phyloP scores from a whole-genome alignment of 2,329 filamentous ascomycete species.

The Magnaporthiopsis poae region DNA sequence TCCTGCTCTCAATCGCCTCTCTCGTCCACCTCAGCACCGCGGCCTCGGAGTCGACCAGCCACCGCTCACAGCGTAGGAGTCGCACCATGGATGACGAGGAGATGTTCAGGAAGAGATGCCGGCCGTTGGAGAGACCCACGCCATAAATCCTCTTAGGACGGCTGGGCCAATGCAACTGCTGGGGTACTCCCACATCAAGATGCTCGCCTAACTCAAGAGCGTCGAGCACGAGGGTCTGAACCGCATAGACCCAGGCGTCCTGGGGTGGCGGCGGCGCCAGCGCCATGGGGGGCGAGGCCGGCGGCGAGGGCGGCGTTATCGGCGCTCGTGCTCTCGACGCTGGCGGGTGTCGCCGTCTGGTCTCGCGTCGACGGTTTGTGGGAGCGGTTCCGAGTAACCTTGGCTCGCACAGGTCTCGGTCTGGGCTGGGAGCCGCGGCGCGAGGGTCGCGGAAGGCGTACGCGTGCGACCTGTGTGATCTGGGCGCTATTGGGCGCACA shows the following conservation, averaged over 20 bases:
- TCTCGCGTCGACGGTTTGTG: not conserved
- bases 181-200: conserved; percentile 24
- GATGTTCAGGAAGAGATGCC: conserved; percentile 31
- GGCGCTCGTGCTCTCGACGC: not conserved
- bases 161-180: conserved; percentile 23
- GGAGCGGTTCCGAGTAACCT: not conserved
- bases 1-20: conserved; percentile 4
- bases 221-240: conserved; percentile 26
- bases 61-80: conserved; percentile 38
- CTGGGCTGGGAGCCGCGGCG: not conserved
- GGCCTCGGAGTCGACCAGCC: conserved; percentile 34
- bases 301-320: not conserved
- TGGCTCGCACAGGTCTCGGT: not conserved
- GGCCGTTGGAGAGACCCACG: conserved; percentile 31
- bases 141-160: conserved; percentile 33
- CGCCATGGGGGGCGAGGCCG: conserved; percentile 22
- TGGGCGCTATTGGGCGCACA: not conserved
- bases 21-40: conserved; percentile 36
- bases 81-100: conserved; percentile 32
- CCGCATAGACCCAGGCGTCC: conserved; percentile 17
- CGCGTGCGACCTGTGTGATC: not conserved
- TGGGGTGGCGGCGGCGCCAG: conserved; percentile 14
- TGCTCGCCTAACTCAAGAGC: conserved; percentile 18
- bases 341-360: not conserved
- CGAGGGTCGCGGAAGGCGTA: not conserved